Base-by-base conservation (phyloP, 2,329 filamentous ascomycete genomes). In the Penicillium sp. region DNA sequence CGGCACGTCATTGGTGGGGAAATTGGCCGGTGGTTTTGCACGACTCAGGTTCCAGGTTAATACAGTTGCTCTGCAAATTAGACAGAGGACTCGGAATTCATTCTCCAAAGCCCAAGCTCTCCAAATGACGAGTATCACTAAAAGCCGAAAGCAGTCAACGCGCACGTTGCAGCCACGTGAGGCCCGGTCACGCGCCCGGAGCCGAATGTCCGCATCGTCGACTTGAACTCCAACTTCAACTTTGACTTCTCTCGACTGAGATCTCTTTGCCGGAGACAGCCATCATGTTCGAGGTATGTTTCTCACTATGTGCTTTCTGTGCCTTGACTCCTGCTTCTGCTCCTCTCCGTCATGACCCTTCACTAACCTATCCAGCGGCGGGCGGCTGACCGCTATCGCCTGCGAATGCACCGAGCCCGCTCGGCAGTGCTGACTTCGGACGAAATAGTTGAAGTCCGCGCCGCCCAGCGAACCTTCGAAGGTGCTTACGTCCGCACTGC, bases 401-500 rank as follows among this genome's bases (percentile, higher is more conserved):
- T 95, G 45, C 88, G 91, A 55, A 79, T 89, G 57, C 92, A 96
- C 74, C 86, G 91, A 48, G 91, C 92, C 40, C 84, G 88, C 55
- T 92, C 88, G 22, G 88, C 95, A 28, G 79, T 94, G 22, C 80
- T 96, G 54, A 95, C 90, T 4, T 79, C 85, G 22, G 81, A 88
- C 62, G 92, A 96, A 72, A 86, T 99, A 39, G 89, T 96, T 58
- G 94, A 97, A 74, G 88, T 97, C 60, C 89, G 94, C 57, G 94
- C 94, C 11, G 90, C 92, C 10, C 94, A 99, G 70, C 85, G 94
- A 48, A 99, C 94, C 2, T 99, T 97, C 64, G 94, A 99, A 74
- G 94, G 94, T 20, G 94, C 94, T 20, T 99, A 97, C 74, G 88
- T 96, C 67, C 89, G 94, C 55, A 99, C 94, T 0, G 92, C 92